Evolutionary conservation across 495 filamentous ascomycete genomes (phyloP).

Genomic region (Amorphotheca resinae): DNA sequence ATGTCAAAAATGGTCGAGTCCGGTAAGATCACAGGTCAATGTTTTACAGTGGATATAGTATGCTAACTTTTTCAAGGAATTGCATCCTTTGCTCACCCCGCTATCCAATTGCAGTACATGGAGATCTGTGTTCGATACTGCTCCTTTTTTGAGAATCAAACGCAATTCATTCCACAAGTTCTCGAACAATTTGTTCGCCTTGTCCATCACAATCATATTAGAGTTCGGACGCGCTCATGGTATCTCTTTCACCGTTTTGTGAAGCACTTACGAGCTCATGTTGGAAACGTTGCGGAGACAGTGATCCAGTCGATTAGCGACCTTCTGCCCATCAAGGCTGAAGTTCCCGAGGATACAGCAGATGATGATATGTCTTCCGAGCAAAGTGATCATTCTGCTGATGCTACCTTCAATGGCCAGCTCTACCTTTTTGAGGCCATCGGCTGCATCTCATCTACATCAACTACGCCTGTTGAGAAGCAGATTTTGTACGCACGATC

Average conservation of each 20-base stretch:
- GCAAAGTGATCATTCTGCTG: slow-evolving; percentile 73
- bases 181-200: slow-evolving; percentile 88
- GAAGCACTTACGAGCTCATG: slow-evolving; percentile 68
- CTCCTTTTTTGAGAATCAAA: slow-evolving; percentile 80
- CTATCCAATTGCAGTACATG: slow-evolving; percentile 92
- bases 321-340: slow-evolving; percentile 79
- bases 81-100: slow-evolving; percentile 74
- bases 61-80: slow-evolving; percentile 44
- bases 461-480: slow-evolving; percentile 60
- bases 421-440: slow-evolving; percentile 91
- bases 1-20: slow-evolving; percentile 90
- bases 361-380: slow-evolving; percentile 92
- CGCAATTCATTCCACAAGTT: slow-evolving; percentile 63
- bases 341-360: slow-evolving; percentile 58
- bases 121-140: slow-evolving; percentile 91
- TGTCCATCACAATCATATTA: slow-evolving; percentile 72
- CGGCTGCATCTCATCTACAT: slow-evolving; percentile 73
- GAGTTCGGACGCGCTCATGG: slow-evolving; percentile 85
- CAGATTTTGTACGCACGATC: slow-evolving; percentile 75
- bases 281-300: slow-evolving; percentile 79
- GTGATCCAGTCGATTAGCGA: slow-evolving; percentile 85
- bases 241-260: slow-evolving; percentile 90
- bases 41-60: slow-evolving; percentile 12
- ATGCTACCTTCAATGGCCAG: slow-evolving; percentile 81
- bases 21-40: slow-evolving; percentile 38